Conservation (phyloP, 2,329 filamentous ascomycete genomes). For the Nemania bipapillata region DNA sequence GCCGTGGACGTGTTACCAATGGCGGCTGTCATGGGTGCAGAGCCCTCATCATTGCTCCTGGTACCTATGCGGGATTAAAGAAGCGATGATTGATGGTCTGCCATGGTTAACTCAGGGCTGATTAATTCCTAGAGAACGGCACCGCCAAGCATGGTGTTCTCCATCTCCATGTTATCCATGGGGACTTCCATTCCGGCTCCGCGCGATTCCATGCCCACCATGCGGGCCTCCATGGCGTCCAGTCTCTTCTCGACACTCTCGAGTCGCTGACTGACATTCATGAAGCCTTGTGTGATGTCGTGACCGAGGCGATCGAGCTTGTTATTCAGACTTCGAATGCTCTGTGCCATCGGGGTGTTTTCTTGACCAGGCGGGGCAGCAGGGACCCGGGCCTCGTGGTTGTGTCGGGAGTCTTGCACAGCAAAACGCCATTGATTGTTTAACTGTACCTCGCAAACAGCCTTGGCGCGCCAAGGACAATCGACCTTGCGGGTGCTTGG, state of each 20-base stretch:
- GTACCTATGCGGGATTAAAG: neutral
- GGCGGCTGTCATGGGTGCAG: slow-evolving; percentile 3
- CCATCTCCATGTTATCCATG: slow-evolving; percentile 56
- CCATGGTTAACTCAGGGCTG: neutral
- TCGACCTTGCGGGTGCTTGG: slow-evolving; percentile 72
- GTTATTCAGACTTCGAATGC: slow-evolving; percentile 67
- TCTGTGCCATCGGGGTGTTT: slow-evolving; percentile 67
- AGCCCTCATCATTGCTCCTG: neutral
- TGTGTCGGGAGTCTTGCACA: slow-evolving; percentile 69
- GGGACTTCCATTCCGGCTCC: slow-evolving; percentile 53
- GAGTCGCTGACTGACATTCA: slow-evolving; percentile 62
- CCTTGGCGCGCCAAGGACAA: slow-evolving; percentile 71
- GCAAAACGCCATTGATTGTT: slow-evolving; percentile 73
- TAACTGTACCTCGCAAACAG: slow-evolving; percentile 71
- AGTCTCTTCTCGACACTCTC: slow-evolving; percentile 67
- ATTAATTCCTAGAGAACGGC: slow-evolving; percentile 51
- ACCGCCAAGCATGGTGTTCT: slow-evolving; percentile 51
- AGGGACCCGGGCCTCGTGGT: slow-evolving; percentile 68
- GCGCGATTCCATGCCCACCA: slow-evolving; percentile 54
- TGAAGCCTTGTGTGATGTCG: slow-evolving; percentile 65
- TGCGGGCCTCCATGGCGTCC: slow-evolving; percentile 61
- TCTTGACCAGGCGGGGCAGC: slow-evolving; percentile 66
- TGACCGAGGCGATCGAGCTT: slow-evolving; percentile 69
- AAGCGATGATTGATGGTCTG: neutral
- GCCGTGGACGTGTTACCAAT: slow-evolving; percentile 2